A percentile compares a stretch with the other conserved stretches of the same genome.
phyloP scores from a whole-genome alignment of 2,329 filamentous ascomycete species.

The Cyphellophora attinorum region DNA sequence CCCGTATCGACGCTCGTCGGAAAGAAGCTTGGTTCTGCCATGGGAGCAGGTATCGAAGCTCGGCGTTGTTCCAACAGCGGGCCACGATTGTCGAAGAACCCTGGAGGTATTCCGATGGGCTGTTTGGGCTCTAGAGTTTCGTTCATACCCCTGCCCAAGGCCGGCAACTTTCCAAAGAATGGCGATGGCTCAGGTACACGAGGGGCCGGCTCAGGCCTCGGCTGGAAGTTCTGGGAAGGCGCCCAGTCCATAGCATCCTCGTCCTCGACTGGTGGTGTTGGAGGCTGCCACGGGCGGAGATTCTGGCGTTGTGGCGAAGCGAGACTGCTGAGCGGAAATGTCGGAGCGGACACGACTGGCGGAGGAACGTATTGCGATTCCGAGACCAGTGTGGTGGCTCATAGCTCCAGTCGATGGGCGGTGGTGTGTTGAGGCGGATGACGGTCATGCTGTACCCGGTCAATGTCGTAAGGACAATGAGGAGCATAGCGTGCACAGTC shows the following conservation, averaged over 20 bases:
- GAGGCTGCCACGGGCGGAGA: conserved; percentile 28
- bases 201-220: conserved; percentile 20
- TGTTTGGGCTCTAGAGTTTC: conserved; percentile 11
- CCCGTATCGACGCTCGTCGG: conserved; percentile 34
- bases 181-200: conserved; percentile 26
- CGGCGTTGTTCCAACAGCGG: too few species aligned
- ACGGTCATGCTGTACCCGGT: conserved; percentile 27
- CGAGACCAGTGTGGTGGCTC: conserved; percentile 11
- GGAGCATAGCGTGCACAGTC: conserved; percentile 25
- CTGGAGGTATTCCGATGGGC: conserved; percentile 22
- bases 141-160: conserved; percentile 28
- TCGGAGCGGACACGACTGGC: background rate
- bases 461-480: conserved; percentile 29
- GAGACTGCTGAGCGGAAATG: conserved; percentile 23
- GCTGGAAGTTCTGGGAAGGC: conserved; percentile 27
- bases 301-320: conserved; percentile 16
- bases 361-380: conserved; percentile 14
- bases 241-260: conserved; percentile 42
- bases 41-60: conserved; percentile 18
- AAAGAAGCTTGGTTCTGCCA: conserved; percentile 38
- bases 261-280: conserved; percentile 22
- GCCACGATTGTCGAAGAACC: conserved; percentile 23
- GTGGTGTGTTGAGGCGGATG: conserved; percentile 30
- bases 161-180: conserved; percentile 34
- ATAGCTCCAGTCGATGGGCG: conserved; percentile 25